Evolutionary conservation across 23 red algal genomes (phyloP).

Genomic region (Gracilaria gracilis): DNA sequence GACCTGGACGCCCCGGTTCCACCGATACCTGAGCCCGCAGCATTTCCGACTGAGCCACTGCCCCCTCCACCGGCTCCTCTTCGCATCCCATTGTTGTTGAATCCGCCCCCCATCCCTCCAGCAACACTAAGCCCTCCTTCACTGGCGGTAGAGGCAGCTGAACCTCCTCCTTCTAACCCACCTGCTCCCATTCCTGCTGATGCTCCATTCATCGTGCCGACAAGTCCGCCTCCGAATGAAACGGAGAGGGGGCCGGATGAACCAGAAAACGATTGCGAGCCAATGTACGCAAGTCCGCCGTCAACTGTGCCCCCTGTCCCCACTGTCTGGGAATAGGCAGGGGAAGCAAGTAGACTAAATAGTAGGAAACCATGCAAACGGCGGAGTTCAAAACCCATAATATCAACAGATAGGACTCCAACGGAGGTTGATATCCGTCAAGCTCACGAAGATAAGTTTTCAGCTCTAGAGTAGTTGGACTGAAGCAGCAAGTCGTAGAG

Average conservation of each 20-base stretch:
- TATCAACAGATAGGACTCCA: background rate
- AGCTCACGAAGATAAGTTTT: too few species aligned
- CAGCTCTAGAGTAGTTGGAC: too few species aligned
- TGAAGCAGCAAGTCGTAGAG: background rate
- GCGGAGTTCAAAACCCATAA: background rate
- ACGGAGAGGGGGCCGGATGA: conserved; percentile 15
- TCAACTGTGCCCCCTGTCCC: conserved; percentile 29
- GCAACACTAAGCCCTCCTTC: conserved; percentile 33
- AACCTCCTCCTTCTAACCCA: conserved; percentile 37
- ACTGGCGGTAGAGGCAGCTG: conserved; percentile 35
- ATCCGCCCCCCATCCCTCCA: conserved; percentile 57
- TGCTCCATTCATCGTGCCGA: conserved; percentile 55
- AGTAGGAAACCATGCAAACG: background rate
- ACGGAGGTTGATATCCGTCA: too few species aligned
- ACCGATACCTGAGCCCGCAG: conserved; percentile 28
- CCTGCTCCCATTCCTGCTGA: conserved; percentile 56
- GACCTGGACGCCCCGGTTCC: conserved; percentile 31
- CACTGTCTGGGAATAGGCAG: conserved; percentile 22
- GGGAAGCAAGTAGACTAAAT: background rate
- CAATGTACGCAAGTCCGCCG: conserved; percentile 34
- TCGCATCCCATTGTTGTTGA: conserved; percentile 11
- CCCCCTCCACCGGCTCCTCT: conserved; percentile 50
- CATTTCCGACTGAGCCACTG: conserved; percentile 28
- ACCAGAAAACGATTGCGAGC: conserved; percentile 25
- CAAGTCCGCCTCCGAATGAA: conserved; percentile 46